Evolutionary conservation across 108 stramenopile species (phyloP), one percentile per base, ranked within the genome.

Genomic region (Cyclotella cryptica): DNA sequence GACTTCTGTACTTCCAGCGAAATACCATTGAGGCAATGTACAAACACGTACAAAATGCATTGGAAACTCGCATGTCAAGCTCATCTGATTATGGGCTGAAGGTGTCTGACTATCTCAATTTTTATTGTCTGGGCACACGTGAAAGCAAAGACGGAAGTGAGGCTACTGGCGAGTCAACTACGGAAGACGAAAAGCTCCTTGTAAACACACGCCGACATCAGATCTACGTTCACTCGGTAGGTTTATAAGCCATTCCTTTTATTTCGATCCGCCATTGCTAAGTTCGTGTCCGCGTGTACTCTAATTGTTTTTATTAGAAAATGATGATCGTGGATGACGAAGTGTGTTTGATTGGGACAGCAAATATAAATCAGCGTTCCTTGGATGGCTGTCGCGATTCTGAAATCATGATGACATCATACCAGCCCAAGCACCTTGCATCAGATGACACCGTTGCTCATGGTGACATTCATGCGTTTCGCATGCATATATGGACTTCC

Each of bases 311-410:
- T 63, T 5, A 13, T 26, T 8, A 66, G 52, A 91, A 91, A 84
- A 80, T 89, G 74, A 79, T 88, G 72, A 88, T 91, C 54, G 90
- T 88, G 24, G 90, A 91, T 47, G 90, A 91, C 74, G 85, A 82
- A 22, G 78, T 87, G 14, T 80, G 75, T 51, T 43, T 89, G 28
- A 84, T 91, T 74, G 90, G 90, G 4, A 82, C 82, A 30, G 88
- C 88, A 40, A 91, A 89, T 72, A 79, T 89, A 15, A 91, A 91
- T 63, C 86, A 91, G 53, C 83, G 90, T 24, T 81, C 79, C 41
- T 30, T 91, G 69, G 85, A 81, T 46, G 90, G 88, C 19, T 78
- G 74, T 27, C 72, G 87, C 28, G 90, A 91, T 61, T 75, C 86
- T 26, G 89, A 92, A 60, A 79, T 92, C 52, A 69, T 83, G 79